These are phyloP conservation scores for Cladosporium austrohemisphaericum DNA, from an alignment of 2,329 filamentous ascomycete species.

Conservation along the genomic window DNA sequence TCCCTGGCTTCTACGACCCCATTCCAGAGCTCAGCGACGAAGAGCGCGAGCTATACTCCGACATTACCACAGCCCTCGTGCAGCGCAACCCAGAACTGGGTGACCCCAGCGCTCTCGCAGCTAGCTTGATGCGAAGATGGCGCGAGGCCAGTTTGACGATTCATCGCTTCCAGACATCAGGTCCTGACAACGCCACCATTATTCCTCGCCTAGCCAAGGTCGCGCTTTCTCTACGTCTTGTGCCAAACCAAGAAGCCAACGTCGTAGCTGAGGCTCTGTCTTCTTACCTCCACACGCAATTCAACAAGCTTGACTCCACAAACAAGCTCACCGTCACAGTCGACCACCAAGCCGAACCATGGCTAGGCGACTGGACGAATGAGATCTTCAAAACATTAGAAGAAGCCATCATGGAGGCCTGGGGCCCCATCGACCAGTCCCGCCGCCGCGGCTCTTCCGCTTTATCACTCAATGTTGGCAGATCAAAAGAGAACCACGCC, in stretches of 20 bases:
- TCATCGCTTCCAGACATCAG: slow-evolving; percentile 87
- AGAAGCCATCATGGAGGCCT: slow-evolving; percentile 76
- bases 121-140: slow-evolving; percentile 89
- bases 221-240: slow-evolving; percentile 82
- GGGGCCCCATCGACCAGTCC: slow-evolving; percentile 57
- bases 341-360: slow-evolving; percentile 90
- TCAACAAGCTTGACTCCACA: slow-evolving; percentile 69
- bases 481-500: slow-evolving; percentile 3
- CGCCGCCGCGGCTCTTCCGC: slow-evolving; percentile 21
- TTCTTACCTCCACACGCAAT: slow-evolving; percentile 66
- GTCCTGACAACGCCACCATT: slow-evolving; percentile 80
- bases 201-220: slow-evolving; percentile 88
- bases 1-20: slow-evolving; percentile 84
- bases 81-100: slow-evolving; percentile 64
- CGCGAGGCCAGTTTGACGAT: slow-evolving; percentile 91
- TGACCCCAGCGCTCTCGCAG: slow-evolving; percentile 67
- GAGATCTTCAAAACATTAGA: slow-evolving; percentile 88
- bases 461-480: slow-evolving; percentile 17
- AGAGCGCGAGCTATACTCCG: slow-evolving; percentile 77
- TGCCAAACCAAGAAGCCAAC: slow-evolving; percentile 86
- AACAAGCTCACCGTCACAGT: slow-evolving; percentile 80
- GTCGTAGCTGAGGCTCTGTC: slow-evolving; percentile 67
- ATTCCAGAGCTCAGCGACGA: slow-evolving; percentile 71
- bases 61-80: slow-evolving; percentile 75
- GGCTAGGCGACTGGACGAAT: slow-evolving; percentile 88